Base-by-base conservation (phyloP, 345 rosid genomes). In the Eutrema japonicum region DNA sequence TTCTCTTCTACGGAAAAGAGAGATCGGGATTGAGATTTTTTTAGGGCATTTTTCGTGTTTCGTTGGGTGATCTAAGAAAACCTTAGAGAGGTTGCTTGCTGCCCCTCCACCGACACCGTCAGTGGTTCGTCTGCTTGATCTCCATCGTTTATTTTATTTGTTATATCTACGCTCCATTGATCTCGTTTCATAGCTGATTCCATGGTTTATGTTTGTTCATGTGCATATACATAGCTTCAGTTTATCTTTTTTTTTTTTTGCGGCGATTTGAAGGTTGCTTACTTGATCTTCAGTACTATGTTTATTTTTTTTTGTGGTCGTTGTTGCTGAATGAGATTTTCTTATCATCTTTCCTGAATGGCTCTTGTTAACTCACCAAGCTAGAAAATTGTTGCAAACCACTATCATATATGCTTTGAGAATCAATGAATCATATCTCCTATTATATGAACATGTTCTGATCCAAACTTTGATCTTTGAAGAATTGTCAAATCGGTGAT, bases 111-210 rank as follows among this genome's bases (percentile, higher is more conserved):
- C 74, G 74, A 75, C 69, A 59, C 66, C 42, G 8, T 68, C 7
- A 42, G 14, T 75, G 79, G 79, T 68, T 68, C 36, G 79, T 76
- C 10, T 45, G 38, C 45, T 69, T 27, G 59, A 62, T 63, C 64
- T 53, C 27, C 59, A 68, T 62, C 55, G 46, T 36, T 36, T 42
- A 10, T 22, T 8, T 14, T 37, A 8, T 33, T 45, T 53, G 10
- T 3, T 37, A 12, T 47, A 29, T 6, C 11, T 10, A 4, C 22
- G 58, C 71, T 66, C 26, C 72, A 67, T 66, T 74, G 78, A 59
- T 66, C 50, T 66, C 30, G 50, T 6, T n/a, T 32, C 43, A 62
- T 38, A 27, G 43, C 7, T 52, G 37, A 45, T 54, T 16, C 16
- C 16, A 16, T 16, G 16, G 16, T 16, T 16, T 16, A 16, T 16